A percentile compares a stretch with the other conserved stretches of the same genome.
phyloP scores from a whole-genome alignment of 2,329 filamentous ascomycete species.

The Alternaria novae-zelandiae region DNA sequence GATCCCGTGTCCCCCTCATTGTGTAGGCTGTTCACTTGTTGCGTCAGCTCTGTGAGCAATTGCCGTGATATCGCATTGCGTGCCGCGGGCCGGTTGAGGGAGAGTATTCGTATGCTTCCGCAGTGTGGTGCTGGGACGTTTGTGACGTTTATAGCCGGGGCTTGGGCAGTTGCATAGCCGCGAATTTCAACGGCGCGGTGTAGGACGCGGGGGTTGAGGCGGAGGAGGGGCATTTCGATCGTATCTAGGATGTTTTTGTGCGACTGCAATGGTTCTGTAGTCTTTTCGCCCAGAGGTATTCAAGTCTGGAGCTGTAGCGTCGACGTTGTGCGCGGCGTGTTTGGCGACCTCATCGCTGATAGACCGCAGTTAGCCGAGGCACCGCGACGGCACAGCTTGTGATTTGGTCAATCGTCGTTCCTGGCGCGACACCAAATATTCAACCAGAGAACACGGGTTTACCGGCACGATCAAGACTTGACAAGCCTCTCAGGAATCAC shows the following conservation, averaged over 20 bases:
- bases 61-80: slow-evolving; percentile 89
- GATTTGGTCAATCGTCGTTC: background rate
- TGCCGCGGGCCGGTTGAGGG: slow-evolving; percentile 81
- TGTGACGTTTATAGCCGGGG: slow-evolving; percentile 70
- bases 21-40: slow-evolving; percentile 75
- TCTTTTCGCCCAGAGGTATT: background rate
- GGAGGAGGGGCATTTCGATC: slow-evolving; percentile 32
- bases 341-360: slow-evolving; percentile 8
- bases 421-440: background rate
- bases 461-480: background rate
- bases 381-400: background rate
- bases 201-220: slow-evolving; percentile 27
- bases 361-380: slow-evolving; percentile 27
- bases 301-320: background rate
- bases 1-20: slow-evolving; percentile 61
- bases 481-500: background rate
- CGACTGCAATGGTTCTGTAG: background rate
- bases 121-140: slow-evolving; percentile 78
- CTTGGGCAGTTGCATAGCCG: slow-evolving; percentile 53
- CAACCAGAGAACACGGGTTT: background rate
- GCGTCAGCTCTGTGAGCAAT: slow-evolving; percentile 73
- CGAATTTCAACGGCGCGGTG: slow-evolving; percentile 33
- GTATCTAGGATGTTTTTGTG: background rate
- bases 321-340: background rate
- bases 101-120: slow-evolving; percentile 86